Conservation (phyloP, 352 stramenopile species). For the Phytophthora sp. region DNA sequence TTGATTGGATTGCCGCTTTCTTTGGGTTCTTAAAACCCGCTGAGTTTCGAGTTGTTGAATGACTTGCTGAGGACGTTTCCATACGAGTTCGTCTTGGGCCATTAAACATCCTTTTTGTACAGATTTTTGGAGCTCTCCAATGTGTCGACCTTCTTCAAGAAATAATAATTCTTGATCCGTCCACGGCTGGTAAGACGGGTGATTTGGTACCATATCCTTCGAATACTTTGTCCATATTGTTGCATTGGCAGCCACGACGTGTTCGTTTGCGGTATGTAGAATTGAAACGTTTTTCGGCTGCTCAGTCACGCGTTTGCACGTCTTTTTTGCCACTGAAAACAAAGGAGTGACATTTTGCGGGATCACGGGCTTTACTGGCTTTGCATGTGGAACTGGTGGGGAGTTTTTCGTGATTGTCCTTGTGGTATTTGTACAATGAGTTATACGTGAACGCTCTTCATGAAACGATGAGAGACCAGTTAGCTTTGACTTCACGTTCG, state of each 20-base stretch:
- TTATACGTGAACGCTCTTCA: background rate
- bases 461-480: background rate
- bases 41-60: constrained; percentile 40
- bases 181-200: constrained; percentile 32
- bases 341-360: constrained; percentile 4
- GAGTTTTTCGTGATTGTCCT: background rate
- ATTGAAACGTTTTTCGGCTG: background rate
- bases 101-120: constrained; percentile 11
- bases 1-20: constrained; percentile 5
- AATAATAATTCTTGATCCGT: constrained; percentile 52
- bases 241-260: background rate
- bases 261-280: background rate
- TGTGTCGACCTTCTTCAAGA: constrained; percentile 54
- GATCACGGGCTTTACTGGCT: constrained; percentile 32
- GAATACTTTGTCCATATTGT: background rate
- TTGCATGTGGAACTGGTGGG: constrained; percentile 28
- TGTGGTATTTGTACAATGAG: background rate
- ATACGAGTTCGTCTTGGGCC: constrained; percentile 38
- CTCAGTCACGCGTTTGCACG: background rate
- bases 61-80: constrained; percentile 45
- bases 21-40: constrained; percentile 17
- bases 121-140: constrained; percentile 26
- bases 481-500: background rate
- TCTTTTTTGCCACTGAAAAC: constrained; percentile 6
- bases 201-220: background rate